Evolutionary conservation across 768 basidiomycete genomes (phyloP), one percentile per base, ranked within the genome.

Genomic region (Naematelia aurantialba): DNA sequence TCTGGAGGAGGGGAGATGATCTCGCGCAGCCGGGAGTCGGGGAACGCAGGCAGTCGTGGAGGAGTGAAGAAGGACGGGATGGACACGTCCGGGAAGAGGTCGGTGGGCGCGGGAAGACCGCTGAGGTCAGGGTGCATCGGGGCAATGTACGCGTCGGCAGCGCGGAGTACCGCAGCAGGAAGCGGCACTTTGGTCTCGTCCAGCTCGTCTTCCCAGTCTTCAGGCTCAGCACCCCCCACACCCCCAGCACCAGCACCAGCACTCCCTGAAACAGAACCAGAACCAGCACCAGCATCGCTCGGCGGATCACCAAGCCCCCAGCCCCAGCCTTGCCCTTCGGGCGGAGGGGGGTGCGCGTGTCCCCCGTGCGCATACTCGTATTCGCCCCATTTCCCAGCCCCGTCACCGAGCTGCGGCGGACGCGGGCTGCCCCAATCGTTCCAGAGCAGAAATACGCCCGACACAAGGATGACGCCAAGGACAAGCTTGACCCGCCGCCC

Each of bases 1-100:
- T 26, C 34, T 10, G 39, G 21, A 12, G 55, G 39, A n/a, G 57
- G 44, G 11, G 68, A 67, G 52, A 69, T 60, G 59, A 72, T 62
- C 42, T 61, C 59, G 22, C 56, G n/a, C 4, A 67, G 27, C n/a
- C 52, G 45, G 11, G 56, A 52, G 17, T 61, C 58, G 5, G 70
- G 68, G 55, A 56, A 72, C 1, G 39, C 30, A 5, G 45, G 25
- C 5, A 26, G 14, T 27, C 5, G 11, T 21, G 48, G 48, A 50
- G 48, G 48, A 27, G 11, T 22, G 22, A 50, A 50, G 22, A 22
- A 50, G 5, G 48, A 24, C 48, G 22, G 22, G 5, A 50, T 22
- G 24, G 22, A 22, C 26, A 50, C 48, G 22, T 50, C 48, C 4
- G 48, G 48, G 27, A 50, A 50, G 17, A 50, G 17, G 8, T 39